These are phyloP conservation scores for Diatrype stigma DNA, from an alignment of 2,329 filamentous ascomycete genomes.

Conservation along the genomic window DNA sequence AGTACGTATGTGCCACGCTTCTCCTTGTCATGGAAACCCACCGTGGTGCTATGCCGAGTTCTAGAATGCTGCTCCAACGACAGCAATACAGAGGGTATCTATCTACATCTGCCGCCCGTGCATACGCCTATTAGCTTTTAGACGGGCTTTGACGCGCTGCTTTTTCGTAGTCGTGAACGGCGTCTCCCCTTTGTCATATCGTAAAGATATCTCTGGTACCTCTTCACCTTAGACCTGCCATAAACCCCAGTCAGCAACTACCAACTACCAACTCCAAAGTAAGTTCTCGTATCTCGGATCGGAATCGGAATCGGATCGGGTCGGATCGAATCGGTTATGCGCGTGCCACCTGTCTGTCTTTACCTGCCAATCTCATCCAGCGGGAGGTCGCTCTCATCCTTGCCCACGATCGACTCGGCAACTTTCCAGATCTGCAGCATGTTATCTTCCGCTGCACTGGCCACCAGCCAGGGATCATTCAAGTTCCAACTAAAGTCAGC, in stretches of 20 bases:
- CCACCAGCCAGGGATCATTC: constrained; percentile 95
- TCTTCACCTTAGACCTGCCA: constrained; percentile 8
- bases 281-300: constrained; percentile 4
- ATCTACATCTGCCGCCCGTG: neutral
- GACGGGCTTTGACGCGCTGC: constrained; percentile 2
- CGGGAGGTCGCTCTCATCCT: constrained; percentile 70
- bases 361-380: constrained; percentile 72
- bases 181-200: constrained; percentile 9
- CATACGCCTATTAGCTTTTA: neutral
- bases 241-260: neutral
- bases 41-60: neutral
- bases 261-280: neutral
- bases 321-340: constrained; percentile 1
- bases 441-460: constrained; percentile 94
- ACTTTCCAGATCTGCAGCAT: constrained; percentile 93
- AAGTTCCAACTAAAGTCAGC: constrained; percentile 98
- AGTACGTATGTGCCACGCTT: neutral
- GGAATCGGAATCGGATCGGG: constrained; percentile 2
- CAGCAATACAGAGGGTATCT: neutral
- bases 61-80: neutral
- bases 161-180: constrained; percentile 3
- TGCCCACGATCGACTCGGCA: constrained; percentile 74
- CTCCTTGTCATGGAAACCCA: neutral
- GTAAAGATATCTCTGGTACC: constrained; percentile 12
- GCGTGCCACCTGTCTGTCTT: constrained; percentile 10